Percentiles rank a stretch among this genome's conserved stretches.
Conservation (phyloP, 106 monocot species). For the Ottelia alismoides region DNA sequence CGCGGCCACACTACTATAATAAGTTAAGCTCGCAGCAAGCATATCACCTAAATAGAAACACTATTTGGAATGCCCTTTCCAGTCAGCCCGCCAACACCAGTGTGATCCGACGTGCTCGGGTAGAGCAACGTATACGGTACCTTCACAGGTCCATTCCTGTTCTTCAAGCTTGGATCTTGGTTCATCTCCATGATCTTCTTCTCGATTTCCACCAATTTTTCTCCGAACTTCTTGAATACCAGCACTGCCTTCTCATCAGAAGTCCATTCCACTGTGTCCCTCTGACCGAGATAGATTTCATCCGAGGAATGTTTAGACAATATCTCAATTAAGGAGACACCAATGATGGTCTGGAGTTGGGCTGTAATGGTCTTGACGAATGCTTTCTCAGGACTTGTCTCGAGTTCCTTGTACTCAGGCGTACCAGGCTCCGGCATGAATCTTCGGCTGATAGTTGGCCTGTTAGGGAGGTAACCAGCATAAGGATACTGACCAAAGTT, state of each 20-base stretch:
- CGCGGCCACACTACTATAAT: too few species aligned
- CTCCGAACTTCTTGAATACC: conserved; percentile 35
- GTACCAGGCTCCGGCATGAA: conserved; percentile 52
- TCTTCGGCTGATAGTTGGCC: conserved; percentile 51
- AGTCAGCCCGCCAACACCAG: conserved; percentile 27
- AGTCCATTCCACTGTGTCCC: conserved; percentile 51
- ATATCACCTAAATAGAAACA: conserved; percentile 58
- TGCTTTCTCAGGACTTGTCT: conserved; percentile 27
- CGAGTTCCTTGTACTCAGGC: conserved; percentile 29
- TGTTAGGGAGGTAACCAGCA: conserved; percentile 59
- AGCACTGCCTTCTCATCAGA: conserved; percentile 34
- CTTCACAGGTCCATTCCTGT: conserved; percentile 45
- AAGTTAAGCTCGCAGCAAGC: too few species aligned
- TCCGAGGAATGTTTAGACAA: conserved; percentile 68
- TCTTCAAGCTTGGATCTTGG: conserved; percentile 30
- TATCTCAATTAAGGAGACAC: conserved; percentile 43
- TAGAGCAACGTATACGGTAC: conserved; percentile 50
- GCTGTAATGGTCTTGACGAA: conserved; percentile 43
- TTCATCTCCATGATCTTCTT: conserved; percentile 27
- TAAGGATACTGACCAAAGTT: conserved; percentile 83
- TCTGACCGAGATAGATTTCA: conserved; percentile 61
- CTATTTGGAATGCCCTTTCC: conserved; percentile 74
- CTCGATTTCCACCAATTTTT: conserved; percentile 30
- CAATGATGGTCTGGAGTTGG: conserved; percentile 40
- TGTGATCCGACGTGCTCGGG: conserved; percentile 30